Evolutionary conservation across 2,329 filamentous ascomycete genomes (phyloP).

Genomic region (Tolypocladium pustulatum): DNA sequence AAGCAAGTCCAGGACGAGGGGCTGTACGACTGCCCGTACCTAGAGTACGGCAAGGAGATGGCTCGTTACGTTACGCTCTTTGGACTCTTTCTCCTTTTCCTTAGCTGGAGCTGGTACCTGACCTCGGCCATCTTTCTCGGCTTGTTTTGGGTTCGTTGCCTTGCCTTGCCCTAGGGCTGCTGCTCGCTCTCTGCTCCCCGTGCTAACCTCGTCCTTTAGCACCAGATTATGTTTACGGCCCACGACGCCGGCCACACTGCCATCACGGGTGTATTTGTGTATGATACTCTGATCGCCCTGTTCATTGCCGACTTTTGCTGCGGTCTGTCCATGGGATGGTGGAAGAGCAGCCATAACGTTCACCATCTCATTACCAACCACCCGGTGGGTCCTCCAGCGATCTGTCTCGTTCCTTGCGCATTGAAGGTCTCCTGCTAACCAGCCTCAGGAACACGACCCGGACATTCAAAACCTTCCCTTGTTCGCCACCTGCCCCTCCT

Average conservation of each 20-base stretch:
- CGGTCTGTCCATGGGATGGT: slow-evolving; percentile 88
- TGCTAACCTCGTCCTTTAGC: slow-evolving; percentile 55
- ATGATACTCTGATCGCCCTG: slow-evolving; percentile 80
- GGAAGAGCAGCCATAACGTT: slow-evolving; percentile 93
- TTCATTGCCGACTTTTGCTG: slow-evolving; percentile 83
- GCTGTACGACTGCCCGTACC: slow-evolving; percentile 78
- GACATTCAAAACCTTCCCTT: slow-evolving; percentile 90
- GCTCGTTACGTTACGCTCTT: slow-evolving; percentile 60
- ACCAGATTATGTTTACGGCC: slow-evolving; percentile 85
- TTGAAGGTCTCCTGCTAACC: neutral
- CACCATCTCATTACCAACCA: slow-evolving; percentile 96
- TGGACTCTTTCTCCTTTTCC: slow-evolving; percentile 45
- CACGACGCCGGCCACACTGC: slow-evolving; percentile 97
- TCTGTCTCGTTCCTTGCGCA: neutral
- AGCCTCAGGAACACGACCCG: slow-evolving; percentile 66
- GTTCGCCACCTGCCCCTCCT: slow-evolving; percentile 72
- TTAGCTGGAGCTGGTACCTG: slow-evolving; percentile 56
- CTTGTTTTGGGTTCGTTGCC: neutral
- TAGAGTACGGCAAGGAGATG: slow-evolving; percentile 65
- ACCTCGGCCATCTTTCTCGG: slow-evolving; percentile 68
- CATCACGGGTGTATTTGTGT: slow-evolving; percentile 81
- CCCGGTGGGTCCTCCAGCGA: slow-evolving; percentile 27
- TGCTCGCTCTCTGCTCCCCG: neutral
- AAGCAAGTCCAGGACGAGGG: slow-evolving; percentile 61
- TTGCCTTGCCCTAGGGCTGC: too few species aligned